A percentile compares a stretch with the other conserved stretches of the same genome.
phyloP scores from a whole-genome alignment of 2,329 filamentous ascomycete genomes.

The Alternaria solani region DNA sequence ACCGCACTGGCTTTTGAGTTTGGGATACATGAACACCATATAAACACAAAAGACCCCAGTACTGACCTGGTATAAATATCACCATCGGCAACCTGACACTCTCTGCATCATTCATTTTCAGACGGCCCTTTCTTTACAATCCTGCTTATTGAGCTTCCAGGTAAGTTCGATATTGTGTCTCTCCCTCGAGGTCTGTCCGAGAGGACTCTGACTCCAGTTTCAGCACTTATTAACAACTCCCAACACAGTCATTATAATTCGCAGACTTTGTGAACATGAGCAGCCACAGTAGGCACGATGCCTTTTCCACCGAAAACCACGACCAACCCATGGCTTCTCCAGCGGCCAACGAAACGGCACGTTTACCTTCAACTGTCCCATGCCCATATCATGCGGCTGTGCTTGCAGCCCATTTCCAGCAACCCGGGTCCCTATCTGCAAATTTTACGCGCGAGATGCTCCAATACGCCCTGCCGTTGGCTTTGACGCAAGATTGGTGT shows the following conservation, averaged over 20 bases:
- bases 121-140: too few relatives aligned
- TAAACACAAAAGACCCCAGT: background rate
- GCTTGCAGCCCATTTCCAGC: background rate
- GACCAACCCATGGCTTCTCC: background rate
- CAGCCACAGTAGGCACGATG: background rate
- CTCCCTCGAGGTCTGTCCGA: background rate
- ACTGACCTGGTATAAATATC: background rate
- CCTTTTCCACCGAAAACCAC: constrained; percentile 2
- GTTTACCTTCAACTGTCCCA: background rate
- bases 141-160: background rate
- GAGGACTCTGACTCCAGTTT: background rate
- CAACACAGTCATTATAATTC: background rate
- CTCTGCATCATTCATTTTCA: background rate
- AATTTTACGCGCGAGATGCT: background rate
- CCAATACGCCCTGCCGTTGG: background rate
- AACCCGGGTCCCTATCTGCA: background rate
- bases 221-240: background rate
- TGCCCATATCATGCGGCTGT: constrained; percentile 11
- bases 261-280: background rate
- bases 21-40: background rate
- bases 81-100: background rate
- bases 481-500: constrained; percentile 1
- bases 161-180: background rate
- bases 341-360: background rate
- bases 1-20: background rate